phyloP scores from a whole-genome alignment of 2,329 filamentous ascomycete species.

The Emydomyces testavorans region DNA sequence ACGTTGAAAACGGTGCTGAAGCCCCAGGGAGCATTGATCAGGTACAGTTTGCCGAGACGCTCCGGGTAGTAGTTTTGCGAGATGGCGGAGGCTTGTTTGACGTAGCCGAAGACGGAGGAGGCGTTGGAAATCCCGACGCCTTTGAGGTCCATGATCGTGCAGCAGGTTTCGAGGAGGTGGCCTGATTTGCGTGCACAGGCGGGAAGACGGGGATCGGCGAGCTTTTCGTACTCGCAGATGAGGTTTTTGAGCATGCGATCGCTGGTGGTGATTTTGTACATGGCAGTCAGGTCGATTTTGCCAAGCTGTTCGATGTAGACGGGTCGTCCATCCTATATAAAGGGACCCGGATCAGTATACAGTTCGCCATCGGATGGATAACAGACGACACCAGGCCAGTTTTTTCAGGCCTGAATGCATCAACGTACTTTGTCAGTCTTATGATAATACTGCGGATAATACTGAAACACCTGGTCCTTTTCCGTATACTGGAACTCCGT shows the following conservation, averaged over 20 bases:
- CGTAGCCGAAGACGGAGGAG: constrained; percentile 74
- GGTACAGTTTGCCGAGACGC: constrained; percentile 85
- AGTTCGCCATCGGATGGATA: too few relatives aligned
- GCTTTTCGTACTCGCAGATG: constrained; percentile 93
- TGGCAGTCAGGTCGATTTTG: constrained; percentile 76
- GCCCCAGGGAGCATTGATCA: constrained; percentile 97
- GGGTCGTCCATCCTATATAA: constrained; percentile 74
- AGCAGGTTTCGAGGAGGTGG: constrained; percentile 89
- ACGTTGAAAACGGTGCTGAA: constrained; percentile 77
- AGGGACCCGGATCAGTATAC: background rate
- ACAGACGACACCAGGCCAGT: too few relatives aligned
- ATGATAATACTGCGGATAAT: constrained; percentile 98
- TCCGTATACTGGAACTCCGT: constrained; percentile 77
- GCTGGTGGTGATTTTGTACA: constrained; percentile 84
- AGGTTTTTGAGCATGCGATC: constrained; percentile 96
- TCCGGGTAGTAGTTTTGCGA: constrained; percentile 99
- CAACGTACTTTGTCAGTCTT: constrained; percentile 49
- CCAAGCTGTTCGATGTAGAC: constrained; percentile 96
- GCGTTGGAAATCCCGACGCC: constrained; percentile 76
- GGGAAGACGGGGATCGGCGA: constrained; percentile 82
- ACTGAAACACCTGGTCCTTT: constrained; percentile 71
- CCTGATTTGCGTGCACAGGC: constrained; percentile 89
- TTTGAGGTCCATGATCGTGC: constrained; percentile 96
- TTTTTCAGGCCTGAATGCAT: background rate
- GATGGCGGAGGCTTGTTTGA: constrained; percentile 72